These are phyloP conservation scores for Fraxinus greggii DNA, from an alignment of 305 asterid species.

Conservation along the genomic window DNA sequence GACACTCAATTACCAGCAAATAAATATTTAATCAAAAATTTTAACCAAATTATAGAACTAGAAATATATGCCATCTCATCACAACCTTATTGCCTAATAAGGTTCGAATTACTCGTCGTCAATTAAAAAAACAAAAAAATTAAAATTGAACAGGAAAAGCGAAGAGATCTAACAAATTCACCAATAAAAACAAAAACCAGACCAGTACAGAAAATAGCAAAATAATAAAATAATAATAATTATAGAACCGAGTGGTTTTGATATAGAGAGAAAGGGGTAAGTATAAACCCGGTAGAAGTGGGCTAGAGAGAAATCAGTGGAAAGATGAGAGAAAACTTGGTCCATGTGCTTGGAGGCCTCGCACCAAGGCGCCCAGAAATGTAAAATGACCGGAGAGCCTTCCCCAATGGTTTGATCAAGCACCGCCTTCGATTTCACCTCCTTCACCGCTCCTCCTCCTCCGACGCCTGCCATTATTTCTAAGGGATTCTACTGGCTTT, in stretches of 20 bases:
- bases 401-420: constrained; percentile 50
- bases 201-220: neutral
- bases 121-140: neutral
- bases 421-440: constrained; percentile 73
- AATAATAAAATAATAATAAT: neutral
- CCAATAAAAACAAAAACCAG: neutral
- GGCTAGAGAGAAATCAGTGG: constrained; percentile 91
- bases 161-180: neutral
- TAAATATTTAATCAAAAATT: neutral
- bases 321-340: constrained; percentile 90
- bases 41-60: neutral
- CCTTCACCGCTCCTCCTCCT: constrained; percentile 78
- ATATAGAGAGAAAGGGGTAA: neutral
- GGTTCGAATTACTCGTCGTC: neutral
- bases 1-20: neutral
- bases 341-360: constrained; percentile 99
- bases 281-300: constrained; percentile 69
- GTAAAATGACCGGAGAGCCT: constrained; percentile 58
- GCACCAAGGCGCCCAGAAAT: constrained; percentile 99
- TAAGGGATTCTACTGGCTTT: constrained; percentile 5
- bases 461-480: constrained; percentile 43
- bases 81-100: neutral
- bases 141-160: neutral
- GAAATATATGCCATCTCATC: neutral
- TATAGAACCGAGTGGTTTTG: neutral